Percentiles rank a stretch among this genome's conserved stretches.
These are phyloP conservation scores for Cyclostephanos tholiformis DNA, from an alignment of 108 stramenopile species.

Conservation along the genomic window DNA sequence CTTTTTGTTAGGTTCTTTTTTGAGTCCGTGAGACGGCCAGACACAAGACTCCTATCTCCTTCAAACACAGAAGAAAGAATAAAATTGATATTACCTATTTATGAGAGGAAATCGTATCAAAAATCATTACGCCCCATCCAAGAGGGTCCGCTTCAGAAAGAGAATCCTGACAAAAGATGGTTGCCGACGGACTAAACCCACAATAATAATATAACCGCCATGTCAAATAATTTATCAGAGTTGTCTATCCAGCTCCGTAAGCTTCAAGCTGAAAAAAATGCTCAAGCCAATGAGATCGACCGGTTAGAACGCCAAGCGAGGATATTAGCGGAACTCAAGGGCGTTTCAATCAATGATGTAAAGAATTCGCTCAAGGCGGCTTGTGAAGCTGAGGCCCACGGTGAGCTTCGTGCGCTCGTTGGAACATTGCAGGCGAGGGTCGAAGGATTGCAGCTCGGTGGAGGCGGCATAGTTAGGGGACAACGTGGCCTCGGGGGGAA, in stretches of 20 bases:
- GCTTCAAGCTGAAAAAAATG: slow-evolving; percentile 68
- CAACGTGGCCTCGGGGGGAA: background rate
- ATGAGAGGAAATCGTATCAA: too few relatives aligned
- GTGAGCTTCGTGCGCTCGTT: slow-evolving; percentile 62
- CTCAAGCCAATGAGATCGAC: slow-evolving; percentile 62
- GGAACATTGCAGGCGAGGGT: slow-evolving; percentile 59
- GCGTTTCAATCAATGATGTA: slow-evolving; percentile 63
- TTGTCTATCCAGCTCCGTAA: slow-evolving; percentile 75
- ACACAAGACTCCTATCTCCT: too few relatives aligned
- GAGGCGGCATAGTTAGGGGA: background rate
- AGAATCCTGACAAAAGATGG: too few relatives aligned
- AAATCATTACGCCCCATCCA: too few relatives aligned
- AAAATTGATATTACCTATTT: too few relatives aligned
- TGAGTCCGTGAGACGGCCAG: too few relatives aligned
- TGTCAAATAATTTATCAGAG: slow-evolving; percentile 57
- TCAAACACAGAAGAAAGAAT: too few relatives aligned
- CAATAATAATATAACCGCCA: background rate
- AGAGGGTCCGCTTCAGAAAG: too few relatives aligned
- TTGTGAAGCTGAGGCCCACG: slow-evolving; percentile 73
- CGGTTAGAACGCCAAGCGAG: slow-evolving; percentile 70
- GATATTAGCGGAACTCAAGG: slow-evolving; percentile 72
- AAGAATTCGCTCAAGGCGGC: slow-evolving; percentile 62
- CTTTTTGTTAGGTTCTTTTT: too few relatives aligned
- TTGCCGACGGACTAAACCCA: too few relatives aligned
- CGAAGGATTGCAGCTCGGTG: slow-evolving; percentile 34